Percentiles rank a stretch among this genome's conserved stretches.
phyloP scores from a whole-genome alignment of 202 grass and related monocot genomes.

The Setaria viridis region DNA sequence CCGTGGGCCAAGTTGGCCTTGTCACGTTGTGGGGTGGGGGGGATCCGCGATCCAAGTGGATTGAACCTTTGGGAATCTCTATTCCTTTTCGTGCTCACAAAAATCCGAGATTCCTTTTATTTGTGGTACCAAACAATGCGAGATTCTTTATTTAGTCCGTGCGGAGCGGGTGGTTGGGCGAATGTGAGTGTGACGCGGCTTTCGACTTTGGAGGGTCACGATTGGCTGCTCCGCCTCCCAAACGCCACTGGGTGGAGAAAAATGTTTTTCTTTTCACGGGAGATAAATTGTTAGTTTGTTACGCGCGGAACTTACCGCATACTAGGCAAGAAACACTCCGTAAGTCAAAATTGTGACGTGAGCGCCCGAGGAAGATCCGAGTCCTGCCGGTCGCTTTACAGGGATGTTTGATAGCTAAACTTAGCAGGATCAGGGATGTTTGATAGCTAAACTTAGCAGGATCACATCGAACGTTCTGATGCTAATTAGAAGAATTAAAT shows the following conservation, averaged over 20 bases:
- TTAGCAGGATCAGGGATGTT: too few species aligned
- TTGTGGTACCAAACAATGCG: background rate
- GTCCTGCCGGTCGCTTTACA: background rate
- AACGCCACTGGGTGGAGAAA: background rate
- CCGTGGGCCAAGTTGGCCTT: background rate
- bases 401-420: too few species aligned
- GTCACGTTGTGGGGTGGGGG: background rate
- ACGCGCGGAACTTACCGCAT: background rate
- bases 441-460: too few species aligned
- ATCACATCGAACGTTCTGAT: too few species aligned
- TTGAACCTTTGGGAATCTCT: constrained; percentile 38
- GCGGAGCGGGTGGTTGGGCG: background rate
- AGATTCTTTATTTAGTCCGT: constrained; percentile 6
- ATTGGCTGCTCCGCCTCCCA: constrained; percentile 8
- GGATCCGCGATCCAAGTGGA: constrained; percentile 37
- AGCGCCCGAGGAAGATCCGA: background rate
- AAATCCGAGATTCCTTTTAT: constrained; percentile 12
- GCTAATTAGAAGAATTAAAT: too few species aligned
- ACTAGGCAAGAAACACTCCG: background rate
- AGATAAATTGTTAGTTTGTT: too few species aligned
- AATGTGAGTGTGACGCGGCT: background rate
- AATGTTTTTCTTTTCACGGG: background rate
- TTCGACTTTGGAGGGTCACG: background rate
- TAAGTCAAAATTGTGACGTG: background rate
- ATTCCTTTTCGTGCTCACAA: background rate